These are phyloP conservation scores for Neurospora sp. DNA, from an alignment of 2,329 filamentous ascomycete genomes.

Conservation along the genomic window DNA sequence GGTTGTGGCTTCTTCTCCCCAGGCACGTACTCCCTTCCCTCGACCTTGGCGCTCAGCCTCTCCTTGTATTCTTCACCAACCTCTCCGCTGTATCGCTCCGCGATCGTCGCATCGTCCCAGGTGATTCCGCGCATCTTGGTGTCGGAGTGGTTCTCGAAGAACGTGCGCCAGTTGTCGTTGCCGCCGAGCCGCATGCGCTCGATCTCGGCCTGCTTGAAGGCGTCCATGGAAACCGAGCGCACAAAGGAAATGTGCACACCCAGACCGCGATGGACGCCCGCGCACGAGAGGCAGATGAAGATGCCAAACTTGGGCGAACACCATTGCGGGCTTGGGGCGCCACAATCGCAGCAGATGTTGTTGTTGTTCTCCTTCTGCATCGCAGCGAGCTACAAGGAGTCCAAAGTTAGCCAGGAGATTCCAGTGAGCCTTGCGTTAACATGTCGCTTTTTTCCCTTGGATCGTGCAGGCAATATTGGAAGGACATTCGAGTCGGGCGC, in stretches of 20 bases:
- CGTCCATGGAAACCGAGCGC: constrained; percentile 95
- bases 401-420: not conserved
- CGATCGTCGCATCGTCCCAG: constrained; percentile 83
- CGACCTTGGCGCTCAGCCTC: constrained; percentile 74
- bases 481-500: not conserved
- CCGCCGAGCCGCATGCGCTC: constrained; percentile 88
- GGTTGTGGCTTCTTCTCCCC: constrained; percentile 45
- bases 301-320: constrained; percentile 94
- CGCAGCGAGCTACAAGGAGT: constrained; percentile 58
- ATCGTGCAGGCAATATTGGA: not conserved
- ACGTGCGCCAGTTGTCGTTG: constrained; percentile 76
- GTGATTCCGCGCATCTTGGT: constrained; percentile 57
- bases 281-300: constrained; percentile 96
- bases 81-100: constrained; percentile 81
- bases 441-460: not conserved
- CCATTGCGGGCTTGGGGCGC: constrained; percentile 95
- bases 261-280: constrained; percentile 85
- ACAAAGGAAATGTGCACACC: constrained; percentile 99
- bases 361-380: constrained; percentile 89
- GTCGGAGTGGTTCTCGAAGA: constrained; percentile 67
- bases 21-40: constrained; percentile 76
- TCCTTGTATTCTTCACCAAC: constrained; percentile 95
- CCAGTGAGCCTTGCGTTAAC: not conserved
- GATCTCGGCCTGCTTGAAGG: constrained; percentile 88
- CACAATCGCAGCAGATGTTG: constrained; percentile 88